phyloP scores from a whole-genome alignment of 345 rosid species.

The Sisymbrium irio region DNA sequence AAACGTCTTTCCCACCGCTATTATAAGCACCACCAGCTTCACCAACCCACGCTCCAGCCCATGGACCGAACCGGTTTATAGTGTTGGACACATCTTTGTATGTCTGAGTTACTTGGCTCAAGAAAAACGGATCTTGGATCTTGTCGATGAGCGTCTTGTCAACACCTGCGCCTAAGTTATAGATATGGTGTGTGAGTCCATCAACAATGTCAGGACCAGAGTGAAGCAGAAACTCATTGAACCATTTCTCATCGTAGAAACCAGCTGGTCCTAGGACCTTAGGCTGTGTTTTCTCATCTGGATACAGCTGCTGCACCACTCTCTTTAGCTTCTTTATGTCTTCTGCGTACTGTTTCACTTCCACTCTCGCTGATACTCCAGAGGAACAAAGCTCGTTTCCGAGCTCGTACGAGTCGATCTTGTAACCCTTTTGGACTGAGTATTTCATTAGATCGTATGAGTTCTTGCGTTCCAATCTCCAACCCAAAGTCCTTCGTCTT shows the following conservation, averaged over 20 bases:
- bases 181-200: conserved; percentile 59
- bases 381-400: no score
- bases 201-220: conserved; percentile 49
- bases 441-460: no score
- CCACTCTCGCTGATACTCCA: no score
- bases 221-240: conserved; percentile 33
- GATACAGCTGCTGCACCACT: no score
- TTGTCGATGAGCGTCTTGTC: conserved; percentile 40
- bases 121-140: conserved; percentile 53
- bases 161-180: conserved; percentile 62
- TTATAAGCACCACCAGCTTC: conserved; percentile 74
- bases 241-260: conserved; percentile 59
- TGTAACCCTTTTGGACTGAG: no score
- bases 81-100: conserved; percentile 31
- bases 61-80: conserved; percentile 40
- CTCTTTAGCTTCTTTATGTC: no score
- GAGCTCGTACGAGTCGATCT: no score
- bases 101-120: conserved; percentile 47
- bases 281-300: conserved; percentile 30
- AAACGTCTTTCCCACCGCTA: conserved; percentile 64
- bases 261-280: conserved; percentile 56
- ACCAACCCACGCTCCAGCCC: conserved; percentile 61
- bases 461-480: no score
- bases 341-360: no score
- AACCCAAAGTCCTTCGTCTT: no score